Percentiles rank a stretch among this genome's conserved stretches.
Conservation (phyloP, 2,329 filamentous ascomycete species). For the Bipolaris sorokiniana region DNA sequence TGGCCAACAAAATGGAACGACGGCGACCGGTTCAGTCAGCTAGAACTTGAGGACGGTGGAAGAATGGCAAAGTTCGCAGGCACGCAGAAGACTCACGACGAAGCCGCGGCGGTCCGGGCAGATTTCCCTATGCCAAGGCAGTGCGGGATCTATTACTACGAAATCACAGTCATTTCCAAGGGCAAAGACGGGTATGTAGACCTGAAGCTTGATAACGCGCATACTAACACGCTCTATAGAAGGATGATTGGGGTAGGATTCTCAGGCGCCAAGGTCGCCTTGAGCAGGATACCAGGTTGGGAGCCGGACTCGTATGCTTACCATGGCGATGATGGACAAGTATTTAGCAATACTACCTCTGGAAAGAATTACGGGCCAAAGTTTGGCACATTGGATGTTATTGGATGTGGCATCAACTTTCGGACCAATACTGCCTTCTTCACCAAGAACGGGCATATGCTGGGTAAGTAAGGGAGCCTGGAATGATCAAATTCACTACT, state of each 20-base stretch:
- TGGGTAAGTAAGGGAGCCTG: constrained; percentile 53
- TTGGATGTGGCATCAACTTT: constrained; percentile 71
- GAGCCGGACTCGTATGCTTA: constrained; percentile 70
- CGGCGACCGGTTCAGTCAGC: constrained; percentile 71
- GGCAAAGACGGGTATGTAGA: constrained; percentile 68
- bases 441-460: constrained; percentile 66
- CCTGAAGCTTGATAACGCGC: constrained; percentile 35
- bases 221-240: constrained; percentile 33
- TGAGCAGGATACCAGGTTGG: constrained; percentile 69
- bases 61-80: constrained; percentile 70
- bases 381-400: constrained; percentile 64
- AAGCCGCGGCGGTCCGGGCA: constrained; percentile 81
- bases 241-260: constrained; percentile 65
- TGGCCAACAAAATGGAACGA: constrained; percentile 85
- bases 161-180: constrained; percentile 70
- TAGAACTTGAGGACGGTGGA: constrained; percentile 78
- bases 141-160: constrained; percentile 94
- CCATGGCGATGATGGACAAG: constrained; percentile 69
- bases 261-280: constrained; percentile 62
- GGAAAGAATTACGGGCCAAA: constrained; percentile 66
- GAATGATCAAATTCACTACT: constrained; percentile 11
- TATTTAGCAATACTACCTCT: constrained; percentile 64
- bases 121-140: constrained; percentile 87
- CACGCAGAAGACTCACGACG: constrained; percentile 65
- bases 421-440: constrained; percentile 67